Evolutionary conservation across 352 stramenopile genomes (phyloP), one percentile per base, ranked within the genome.

Genomic region (Globisporangium apiculatum): DNA sequence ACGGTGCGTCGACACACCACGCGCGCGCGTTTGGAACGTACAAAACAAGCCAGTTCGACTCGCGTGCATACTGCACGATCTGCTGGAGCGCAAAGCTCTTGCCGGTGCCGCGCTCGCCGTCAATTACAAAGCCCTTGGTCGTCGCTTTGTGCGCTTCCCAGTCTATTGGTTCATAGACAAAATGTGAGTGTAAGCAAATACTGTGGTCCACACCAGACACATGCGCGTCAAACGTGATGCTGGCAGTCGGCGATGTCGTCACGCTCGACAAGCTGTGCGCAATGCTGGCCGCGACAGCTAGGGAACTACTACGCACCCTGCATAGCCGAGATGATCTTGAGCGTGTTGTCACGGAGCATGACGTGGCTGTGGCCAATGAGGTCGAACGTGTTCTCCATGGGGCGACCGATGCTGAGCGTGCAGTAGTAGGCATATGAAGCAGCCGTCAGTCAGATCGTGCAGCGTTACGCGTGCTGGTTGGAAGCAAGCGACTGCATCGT

Each of bases 31-130:
- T 71, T 14, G 84, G 86, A 36, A 93, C 71, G 65, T 92, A 94
- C 31, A 95, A 74, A 60, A 92, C 83, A 58, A 95, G 68, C 86
- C 86, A 95, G 48, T 86, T 74, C 66, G 74, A 91, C 60, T 93
- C 86, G 35, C 86, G 83, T 46, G 86, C 86, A 56, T 79, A 94
- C 66, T 94, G 83, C 65, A 95, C 86, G 59, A 94, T 91, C 71
- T 95, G 84, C 56, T 92, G 76, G 41, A 95, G 68, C 64, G 84
- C 79, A 47, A 93, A 81, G 54, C 60, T 92, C 69, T 95, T 95
- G 60, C 86, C 86, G 18, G 75, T 83, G 62, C 86, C 86, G 42
- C 86, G 83, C 37, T 90, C 82, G 53, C 86, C 86, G 53, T 95
- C 83, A 18, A 95, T 84, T 36, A 95, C 66, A 59, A 85, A 84